Conservation (phyloP, 345 rosid genomes). For the Theobroma cacao region DNA sequence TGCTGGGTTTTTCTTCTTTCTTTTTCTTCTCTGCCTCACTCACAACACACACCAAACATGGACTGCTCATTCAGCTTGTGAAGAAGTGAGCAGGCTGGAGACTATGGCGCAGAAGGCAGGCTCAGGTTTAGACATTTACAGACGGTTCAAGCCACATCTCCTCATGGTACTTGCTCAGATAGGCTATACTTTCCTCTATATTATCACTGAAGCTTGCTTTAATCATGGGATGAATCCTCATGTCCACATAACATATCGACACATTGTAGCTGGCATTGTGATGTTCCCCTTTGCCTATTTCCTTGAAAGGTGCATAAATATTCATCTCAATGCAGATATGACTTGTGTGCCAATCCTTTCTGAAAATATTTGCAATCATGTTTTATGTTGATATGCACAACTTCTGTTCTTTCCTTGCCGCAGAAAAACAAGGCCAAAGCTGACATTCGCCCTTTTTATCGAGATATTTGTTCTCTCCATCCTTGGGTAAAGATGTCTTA, state of each 20-base stretch:
- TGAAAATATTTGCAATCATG: neutral
- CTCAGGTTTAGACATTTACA: neutral
- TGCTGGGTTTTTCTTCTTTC: too few species aligned
- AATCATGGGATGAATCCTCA: constrained; percentile 72
- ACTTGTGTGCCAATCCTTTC: neutral
- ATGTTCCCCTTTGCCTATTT: constrained; percentile 60
- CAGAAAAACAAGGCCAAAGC: constrained; percentile 62
- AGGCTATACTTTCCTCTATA: constrained; percentile 52
- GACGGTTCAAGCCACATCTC: constrained; percentile 51
- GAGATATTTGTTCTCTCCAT: constrained; percentile 67
- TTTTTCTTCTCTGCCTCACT: too few species aligned
- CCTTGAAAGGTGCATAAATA: constrained; percentile 39
- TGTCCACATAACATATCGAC: constrained; percentile 63
- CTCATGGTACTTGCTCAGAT: constrained; percentile 49
- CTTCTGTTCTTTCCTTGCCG: constrained; percentile 11
- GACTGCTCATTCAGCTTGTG: neutral
- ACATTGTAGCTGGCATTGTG: constrained; percentile 40
- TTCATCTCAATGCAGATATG: neutral
- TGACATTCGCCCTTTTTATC: constrained; percentile 49
- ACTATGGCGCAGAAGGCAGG: constrained; percentile 8
- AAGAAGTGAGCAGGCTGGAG: neutral
- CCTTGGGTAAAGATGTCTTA: constrained; percentile 42
- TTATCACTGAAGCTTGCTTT: constrained; percentile 66
- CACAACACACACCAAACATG: too few species aligned
- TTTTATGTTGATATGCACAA: neutral